Conservation (phyloP, 257 asterid genomes). For the Primulina huaijiensis region DNA sequence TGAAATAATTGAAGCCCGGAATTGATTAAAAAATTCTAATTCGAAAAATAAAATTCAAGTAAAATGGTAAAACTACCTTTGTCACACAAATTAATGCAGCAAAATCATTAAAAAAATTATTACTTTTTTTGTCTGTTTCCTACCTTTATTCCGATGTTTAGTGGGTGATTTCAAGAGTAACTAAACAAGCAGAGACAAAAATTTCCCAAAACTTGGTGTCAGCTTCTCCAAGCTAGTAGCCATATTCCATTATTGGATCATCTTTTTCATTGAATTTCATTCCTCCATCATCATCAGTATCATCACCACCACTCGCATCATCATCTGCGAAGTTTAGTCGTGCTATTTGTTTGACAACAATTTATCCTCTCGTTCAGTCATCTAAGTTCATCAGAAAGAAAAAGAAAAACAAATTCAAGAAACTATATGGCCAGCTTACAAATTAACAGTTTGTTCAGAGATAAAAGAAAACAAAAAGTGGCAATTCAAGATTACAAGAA, state of each 20-base stretch:
- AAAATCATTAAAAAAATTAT: too few species aligned
- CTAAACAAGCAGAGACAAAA: too few species aligned
- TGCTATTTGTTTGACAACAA: background rate
- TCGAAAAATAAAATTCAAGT: background rate
- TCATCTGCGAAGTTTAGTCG: background rate
- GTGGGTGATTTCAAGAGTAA: too few species aligned
- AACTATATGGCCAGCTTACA: background rate
- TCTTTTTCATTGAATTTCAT: background rate
- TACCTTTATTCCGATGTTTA: too few species aligned
- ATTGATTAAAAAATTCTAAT: too few species aligned
- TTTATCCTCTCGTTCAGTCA: constrained; percentile 8
- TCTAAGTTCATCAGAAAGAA: background rate
- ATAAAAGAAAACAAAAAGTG: too few species aligned
- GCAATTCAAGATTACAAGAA: background rate
- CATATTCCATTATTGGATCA: background rate
- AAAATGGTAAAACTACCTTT: background rate
- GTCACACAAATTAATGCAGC: background rate
- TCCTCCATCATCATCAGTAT: background rate
- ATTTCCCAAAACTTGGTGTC: background rate
- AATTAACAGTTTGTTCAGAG: background rate
- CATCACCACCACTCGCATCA: background rate
- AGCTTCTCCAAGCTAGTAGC: background rate
- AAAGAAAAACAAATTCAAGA: background rate
- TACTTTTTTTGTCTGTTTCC: too few species aligned
- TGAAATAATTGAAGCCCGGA: too few species aligned